phyloP scores from a whole-genome alignment of 2,329 filamentous ascomycete genomes.

The Microcyclosporella mali region DNA sequence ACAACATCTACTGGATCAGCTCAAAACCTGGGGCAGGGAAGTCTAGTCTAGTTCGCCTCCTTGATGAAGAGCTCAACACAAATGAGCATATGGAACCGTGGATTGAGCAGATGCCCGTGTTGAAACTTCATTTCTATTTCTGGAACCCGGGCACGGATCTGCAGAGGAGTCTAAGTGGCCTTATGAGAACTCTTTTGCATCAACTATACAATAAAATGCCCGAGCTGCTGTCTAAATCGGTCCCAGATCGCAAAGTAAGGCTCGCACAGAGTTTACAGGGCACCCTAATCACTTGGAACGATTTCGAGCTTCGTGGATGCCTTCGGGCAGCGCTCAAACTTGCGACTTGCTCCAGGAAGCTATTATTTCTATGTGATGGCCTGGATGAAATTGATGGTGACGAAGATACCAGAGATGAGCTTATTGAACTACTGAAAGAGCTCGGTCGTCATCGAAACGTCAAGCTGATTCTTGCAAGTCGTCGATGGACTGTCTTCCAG shows the following conservation, averaged over 20 bases:
- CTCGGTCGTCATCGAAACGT: not conserved
- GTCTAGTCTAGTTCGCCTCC: slow-evolving; percentile 3
- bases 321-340: not conserved
- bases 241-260: slow-evolving; percentile 2
- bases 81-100: slow-evolving; percentile 3
- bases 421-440: not conserved
- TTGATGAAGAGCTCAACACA: not conserved
- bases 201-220: not conserved
- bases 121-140: slow-evolving; percentile 3
- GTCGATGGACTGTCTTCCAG: slow-evolving; percentile 4
- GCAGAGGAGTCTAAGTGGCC: not conserved
- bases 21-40: slow-evolving; percentile 6
- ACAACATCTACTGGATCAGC: slow-evolving; percentile 3
- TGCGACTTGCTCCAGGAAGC: not conserved
- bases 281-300: not conserved
- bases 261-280: not conserved
- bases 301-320: slow-evolving; percentile 1
- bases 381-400: slow-evolving; percentile 4
- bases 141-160: slow-evolving; percentile 1
- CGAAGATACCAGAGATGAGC: slow-evolving; percentile 3
- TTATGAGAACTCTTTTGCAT: slow-evolving; percentile 2
- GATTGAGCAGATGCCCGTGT: not conserved
- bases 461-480: slow-evolving; percentile 3
- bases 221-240: not conserved
- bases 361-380: slow-evolving; percentile 2